A percentile compares a stretch with the other conserved stretches of the same genome.
Evolutionary conservation across 2,329 filamentous ascomycete genomes (phyloP).

Genomic region (Colletotrichum tabaci): DNA sequence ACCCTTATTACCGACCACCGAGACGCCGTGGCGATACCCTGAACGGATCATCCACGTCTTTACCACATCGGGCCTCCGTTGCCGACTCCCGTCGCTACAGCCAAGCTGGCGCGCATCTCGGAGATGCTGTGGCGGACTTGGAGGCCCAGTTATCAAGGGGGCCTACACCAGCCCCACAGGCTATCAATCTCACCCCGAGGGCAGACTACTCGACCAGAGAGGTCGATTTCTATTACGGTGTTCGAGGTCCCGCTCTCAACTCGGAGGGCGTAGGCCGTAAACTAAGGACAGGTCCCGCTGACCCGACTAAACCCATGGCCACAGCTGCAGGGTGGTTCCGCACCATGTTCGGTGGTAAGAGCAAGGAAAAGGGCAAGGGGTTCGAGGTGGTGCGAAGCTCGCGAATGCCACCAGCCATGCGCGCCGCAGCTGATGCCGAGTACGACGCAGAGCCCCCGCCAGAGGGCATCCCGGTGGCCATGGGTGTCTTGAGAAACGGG

Average conservation of each 20-base stretch:
- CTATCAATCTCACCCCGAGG: constrained; percentile 67
- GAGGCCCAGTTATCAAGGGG: constrained; percentile 60
- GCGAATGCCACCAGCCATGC: constrained; percentile 85
- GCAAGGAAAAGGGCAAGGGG: constrained; percentile 94
- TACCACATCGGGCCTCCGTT: constrained; percentile 50
- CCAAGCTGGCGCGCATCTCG: constrained; percentile 51
- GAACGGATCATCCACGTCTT: constrained; percentile 53
- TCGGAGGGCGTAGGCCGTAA: constrained; percentile 86
- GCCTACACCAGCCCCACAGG: constrained; percentile 60
- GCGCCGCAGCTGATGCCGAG: constrained; percentile 63
- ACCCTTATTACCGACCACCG: constrained; percentile 92
- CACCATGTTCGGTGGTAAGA: constrained; percentile 83
- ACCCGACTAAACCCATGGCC: constrained; percentile 92
- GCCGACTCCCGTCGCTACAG: constrained; percentile 56
- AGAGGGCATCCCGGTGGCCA: constrained; percentile 76
- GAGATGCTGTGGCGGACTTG: constrained; percentile 56
- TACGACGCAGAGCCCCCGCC: constrained; percentile 77
- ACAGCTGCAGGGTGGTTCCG: constrained; percentile 93
- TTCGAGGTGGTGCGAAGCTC: constrained; percentile 96
- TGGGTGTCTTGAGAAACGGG: constrained; percentile 71
- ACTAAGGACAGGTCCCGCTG: constrained; percentile 92
- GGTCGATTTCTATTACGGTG: constrained; percentile 96
- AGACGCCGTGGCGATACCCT: constrained; percentile 77
- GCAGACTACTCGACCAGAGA: constrained; percentile 95
- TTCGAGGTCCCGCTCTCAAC: constrained; percentile 88